Evolutionary conservation across 208 protist species (phyloP), one percentile per base, ranked within the genome.

Genomic region (Polymyxa betae): DNA sequence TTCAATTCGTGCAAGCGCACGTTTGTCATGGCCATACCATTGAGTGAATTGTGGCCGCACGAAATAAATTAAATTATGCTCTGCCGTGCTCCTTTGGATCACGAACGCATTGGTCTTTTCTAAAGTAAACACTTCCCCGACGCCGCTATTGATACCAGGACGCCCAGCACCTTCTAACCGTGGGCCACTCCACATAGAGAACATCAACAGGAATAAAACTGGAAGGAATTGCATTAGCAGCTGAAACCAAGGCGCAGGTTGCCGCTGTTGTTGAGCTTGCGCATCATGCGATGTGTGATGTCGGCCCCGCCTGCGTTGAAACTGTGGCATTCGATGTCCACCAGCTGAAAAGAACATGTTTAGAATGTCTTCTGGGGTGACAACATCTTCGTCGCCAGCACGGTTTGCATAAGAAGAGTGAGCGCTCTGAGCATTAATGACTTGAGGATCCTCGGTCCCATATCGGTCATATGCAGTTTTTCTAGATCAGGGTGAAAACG

Each of bases 391-490:
- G 16, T 5, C 5, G 12, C 16, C 35, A 43, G n/a, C 12, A 43
- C 16, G 35, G 35, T 5, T 82, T 12, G 16, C n/a, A 43, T 43
- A 35, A 5, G 12, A 38, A 29, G 49, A 60, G 12, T 24, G 49
- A 5, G 12, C 49, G 16, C 10, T 40, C n/a, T 35, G 72, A 12
- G 72, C 5, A 12, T 35, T 45, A 12, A 43, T 45, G 5, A 12
- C 5, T 20, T 35, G 5, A 12, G 72, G 72, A 82, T 82, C 72
- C n/a, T 82, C 72, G 16, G 72, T 45, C 5, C 72, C 72, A 82
- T 82, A 82, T n/a, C 72, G 5, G n/a, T 82, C 72, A 82, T 82
- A 82, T n/a, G 72, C 72, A 5, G 72, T n/a, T 82, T 82, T 82
- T 16, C 72, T 60, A 24, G n/a, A 82, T 40, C 72, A 5, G n/a